Evolutionary conservation across 202 grass and related monocot species (phyloP).

Genomic region (Schoenoplectus tabernaemontani): DNA sequence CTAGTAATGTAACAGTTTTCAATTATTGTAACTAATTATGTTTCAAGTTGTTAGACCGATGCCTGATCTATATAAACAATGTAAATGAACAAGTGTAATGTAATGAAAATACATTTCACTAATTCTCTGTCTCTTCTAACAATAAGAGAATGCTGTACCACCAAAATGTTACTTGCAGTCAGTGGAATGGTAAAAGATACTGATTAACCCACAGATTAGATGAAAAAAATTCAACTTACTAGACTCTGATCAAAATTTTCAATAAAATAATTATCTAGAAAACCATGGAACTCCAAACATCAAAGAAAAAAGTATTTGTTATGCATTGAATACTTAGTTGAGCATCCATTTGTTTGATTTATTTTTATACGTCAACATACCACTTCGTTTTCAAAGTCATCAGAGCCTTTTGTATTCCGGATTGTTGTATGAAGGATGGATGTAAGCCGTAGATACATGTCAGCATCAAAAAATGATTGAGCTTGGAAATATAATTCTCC

Average conservation of each 20-base stretch:
- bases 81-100: too few relatives aligned
- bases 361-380: too few relatives aligned
- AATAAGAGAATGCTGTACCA: neutral
- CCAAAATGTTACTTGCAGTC: neutral
- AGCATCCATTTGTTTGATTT: too few relatives aligned
- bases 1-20: too few relatives aligned
- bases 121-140: too few relatives aligned
- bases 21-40: too few relatives aligned
- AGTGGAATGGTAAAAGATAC: neutral
- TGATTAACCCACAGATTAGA: neutral
- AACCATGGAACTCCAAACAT: too few relatives aligned
- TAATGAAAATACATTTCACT: too few relatives aligned
- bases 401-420: constrained; percentile 56
- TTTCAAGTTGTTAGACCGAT: too few relatives aligned
- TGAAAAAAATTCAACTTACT: neutral
- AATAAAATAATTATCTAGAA: neutral
- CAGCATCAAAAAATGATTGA: constrained; percentile 62
- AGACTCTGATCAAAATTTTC: neutral
- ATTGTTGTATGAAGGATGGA: constrained; percentile 73
- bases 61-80: too few relatives aligned
- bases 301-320: too few relatives aligned
- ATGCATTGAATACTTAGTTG: too few relatives aligned
- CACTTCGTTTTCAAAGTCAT: constrained; percentile 73
- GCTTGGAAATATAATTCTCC: constrained; percentile 92
- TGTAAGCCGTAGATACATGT: constrained; percentile 91